These are phyloP conservation scores for Effrenium voratum DNA, from an alignment of 73 alveolate species.

Conservation along the genomic window DNA sequence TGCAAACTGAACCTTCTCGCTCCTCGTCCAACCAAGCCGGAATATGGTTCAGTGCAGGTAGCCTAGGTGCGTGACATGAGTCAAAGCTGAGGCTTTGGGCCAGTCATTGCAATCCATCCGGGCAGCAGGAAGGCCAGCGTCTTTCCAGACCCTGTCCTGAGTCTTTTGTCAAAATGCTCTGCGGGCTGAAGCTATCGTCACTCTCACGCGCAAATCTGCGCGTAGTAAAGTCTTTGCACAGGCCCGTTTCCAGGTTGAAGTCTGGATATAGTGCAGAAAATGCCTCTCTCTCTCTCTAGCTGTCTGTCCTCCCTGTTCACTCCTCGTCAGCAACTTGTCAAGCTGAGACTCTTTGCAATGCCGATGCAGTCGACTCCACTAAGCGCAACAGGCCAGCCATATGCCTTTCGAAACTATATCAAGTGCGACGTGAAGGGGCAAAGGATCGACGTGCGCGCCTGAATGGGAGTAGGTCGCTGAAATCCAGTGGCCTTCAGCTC, in stretches of 20 bases:
- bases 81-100: neutral
- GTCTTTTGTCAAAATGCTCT: no score
- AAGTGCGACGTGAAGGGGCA: no score
- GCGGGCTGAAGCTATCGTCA: no score
- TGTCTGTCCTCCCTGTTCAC: no score
- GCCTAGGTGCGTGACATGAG: slow-evolving; percentile 4
- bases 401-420: no score
- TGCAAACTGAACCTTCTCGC: no score
- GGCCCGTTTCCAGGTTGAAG: no score
- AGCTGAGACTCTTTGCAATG: slow-evolving; percentile 51
- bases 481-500: slow-evolving; percentile 9
- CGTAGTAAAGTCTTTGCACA: no score
- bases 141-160: slow-evolving; percentile 79
- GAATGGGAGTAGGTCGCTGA: slow-evolving; percentile 44
- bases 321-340: no score
- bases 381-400: slow-evolving; percentile 67
- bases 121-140: slow-evolving; percentile 56
- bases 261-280: no score
- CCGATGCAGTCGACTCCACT: slow-evolving; percentile 75
- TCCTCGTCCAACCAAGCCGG: slow-evolving; percentile 48
- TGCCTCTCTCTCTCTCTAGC: no score
- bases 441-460: neutral
- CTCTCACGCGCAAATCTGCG: no score
- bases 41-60: slow-evolving; percentile 70
- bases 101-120: neutral